Conservation (phyloP, 2,329 filamentous ascomycete species). For the Madurella mycetomatis region DNA sequence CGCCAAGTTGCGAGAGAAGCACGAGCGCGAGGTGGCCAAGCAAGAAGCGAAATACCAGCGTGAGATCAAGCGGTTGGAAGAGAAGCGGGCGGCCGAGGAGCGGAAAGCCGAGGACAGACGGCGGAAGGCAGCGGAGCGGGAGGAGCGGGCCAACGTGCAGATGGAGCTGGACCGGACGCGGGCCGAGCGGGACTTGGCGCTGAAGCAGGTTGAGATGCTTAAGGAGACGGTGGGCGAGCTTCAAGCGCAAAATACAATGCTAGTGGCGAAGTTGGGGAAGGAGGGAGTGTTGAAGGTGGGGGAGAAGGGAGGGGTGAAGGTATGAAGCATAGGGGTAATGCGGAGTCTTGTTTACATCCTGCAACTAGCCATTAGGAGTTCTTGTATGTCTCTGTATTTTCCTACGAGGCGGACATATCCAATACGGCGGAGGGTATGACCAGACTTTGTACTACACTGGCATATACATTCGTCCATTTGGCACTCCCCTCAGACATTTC, state of each 20-base stretch:
- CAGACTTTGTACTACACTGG: too few relatives aligned
- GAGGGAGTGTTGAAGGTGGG: conserved; percentile 4
- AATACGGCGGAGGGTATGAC: too few relatives aligned
- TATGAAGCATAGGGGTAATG: too few relatives aligned
- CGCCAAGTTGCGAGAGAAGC: conserved; percentile 58
- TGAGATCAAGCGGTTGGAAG: conserved; percentile 61
- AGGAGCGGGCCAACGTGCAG: conserved; percentile 46
- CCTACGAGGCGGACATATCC: too few relatives aligned
- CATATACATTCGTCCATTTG: too few relatives aligned
- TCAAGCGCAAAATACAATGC: conserved; percentile 56
- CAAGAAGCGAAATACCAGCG: conserved; percentile 62
- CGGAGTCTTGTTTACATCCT: too few relatives aligned
- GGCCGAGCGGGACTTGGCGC: conserved; percentile 49
- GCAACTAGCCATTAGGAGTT: too few relatives aligned
- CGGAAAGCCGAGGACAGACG: conserved; percentile 51
- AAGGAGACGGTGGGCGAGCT: conserved; percentile 52
- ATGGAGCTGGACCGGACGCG: conserved; percentile 50
- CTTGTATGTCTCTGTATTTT: not conserved
- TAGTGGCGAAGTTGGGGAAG: conserved; percentile 52
- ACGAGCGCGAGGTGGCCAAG: conserved; percentile 59
- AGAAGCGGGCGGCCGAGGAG: conserved; percentile 59
- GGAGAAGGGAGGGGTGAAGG: not conserved
- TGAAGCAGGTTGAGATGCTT: conserved; percentile 51
- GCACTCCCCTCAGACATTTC: too few relatives aligned
- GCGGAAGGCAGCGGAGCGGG: conserved; percentile 49